These are phyloP conservation scores for Brettanomyces custersianus DNA, from an alignment of 805 yeast species.

Conservation along the genomic window DNA sequence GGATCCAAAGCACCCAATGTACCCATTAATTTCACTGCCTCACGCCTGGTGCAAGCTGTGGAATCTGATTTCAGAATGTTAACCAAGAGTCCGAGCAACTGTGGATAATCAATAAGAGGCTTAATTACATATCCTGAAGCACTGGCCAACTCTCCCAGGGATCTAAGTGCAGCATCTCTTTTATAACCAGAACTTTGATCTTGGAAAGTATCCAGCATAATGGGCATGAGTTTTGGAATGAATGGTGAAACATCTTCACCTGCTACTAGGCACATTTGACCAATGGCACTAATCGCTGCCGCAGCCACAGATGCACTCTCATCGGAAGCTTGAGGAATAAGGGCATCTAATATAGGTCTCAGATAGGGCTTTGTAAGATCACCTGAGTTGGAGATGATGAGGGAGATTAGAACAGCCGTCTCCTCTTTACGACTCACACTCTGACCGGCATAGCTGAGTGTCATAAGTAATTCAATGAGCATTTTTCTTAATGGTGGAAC, in stretches of 20 bases:
- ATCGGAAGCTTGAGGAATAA: conserved; percentile 69
- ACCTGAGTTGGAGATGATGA: conserved; percentile 68
- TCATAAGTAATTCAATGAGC: conserved; percentile 75
- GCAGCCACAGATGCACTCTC: conserved; percentile 75
- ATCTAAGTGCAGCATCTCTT: conserved; percentile 80
- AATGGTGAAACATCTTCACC: conserved; percentile 76
- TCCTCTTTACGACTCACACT: conserved; percentile 74
- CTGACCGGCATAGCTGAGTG: conserved; percentile 72
- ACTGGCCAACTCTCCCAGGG: conserved; percentile 82
- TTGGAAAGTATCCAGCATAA: conserved; percentile 77
- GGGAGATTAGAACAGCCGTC: conserved; percentile 65
- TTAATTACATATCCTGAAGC: conserved; percentile 93
- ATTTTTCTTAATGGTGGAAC: conserved; percentile 88
- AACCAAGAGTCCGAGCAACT: conserved; percentile 70
- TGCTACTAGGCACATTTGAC: conserved; percentile 81
- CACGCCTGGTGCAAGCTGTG: conserved; percentile 67
- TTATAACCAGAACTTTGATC: conserved; percentile 87
- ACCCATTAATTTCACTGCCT: conserved; percentile 83
- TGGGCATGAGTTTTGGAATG: conserved; percentile 73
- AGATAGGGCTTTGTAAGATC: conserved; percentile 86
- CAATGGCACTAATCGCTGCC: conserved; percentile 76
- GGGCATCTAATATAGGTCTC: conserved; percentile 79
- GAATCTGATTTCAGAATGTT: conserved; percentile 76
- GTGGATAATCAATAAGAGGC: conserved; percentile 88
- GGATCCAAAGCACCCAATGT: conserved; percentile 96